Evolutionary conservation across 768 basidiomycete species (phyloP), one percentile per base, ranked within the genome.

Genomic region (Boletus reticulatus): DNA sequence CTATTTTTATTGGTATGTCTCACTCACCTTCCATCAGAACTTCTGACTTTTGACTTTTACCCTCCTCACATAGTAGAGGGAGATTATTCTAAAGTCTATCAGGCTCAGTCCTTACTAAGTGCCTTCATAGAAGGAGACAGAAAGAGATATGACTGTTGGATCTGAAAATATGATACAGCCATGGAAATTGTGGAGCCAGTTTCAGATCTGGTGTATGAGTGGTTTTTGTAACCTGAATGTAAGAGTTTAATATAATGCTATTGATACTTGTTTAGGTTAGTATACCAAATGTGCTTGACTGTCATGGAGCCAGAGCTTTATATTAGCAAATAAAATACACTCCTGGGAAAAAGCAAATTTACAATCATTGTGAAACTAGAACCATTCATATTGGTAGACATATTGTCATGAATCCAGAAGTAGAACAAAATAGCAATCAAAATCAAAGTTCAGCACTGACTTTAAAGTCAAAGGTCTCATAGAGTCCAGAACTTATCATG

Each of bases 71-170:
- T 0, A 0, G 36, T 53, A 0, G 42, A 57, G 36, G 56, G 50
- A n/a, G 27, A 48, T 31, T 52, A 52, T 39, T 17, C 29, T 3
- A 48, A 5, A n/a, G 50, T 52, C 2, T 57, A 57, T 27, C 50
- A 57, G 36, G 56, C 56, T 37, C 56, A 57, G 46, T 52, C 46
- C 9, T 52, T 52, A 53, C 32, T 57, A 19, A 52, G 3, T 38
- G 56, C 56, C 14, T 34, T 57, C 3, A 27, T 39, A 2, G 12
- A 6, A 22, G 50, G 50, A 11, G 50, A 57, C 7, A 10, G n/a
- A 0, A 16, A 3, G 13, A 29, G 56, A 44, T 31, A 56, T 31
- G 24, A 56, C 1, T 3, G 5, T 20, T 57, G 56, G 50, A 19
- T 52, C 2, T 4, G 19, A 12, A 48, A 52, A 48, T 20, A 57